Conservation (phyloP, 2,329 filamentous ascomycete genomes). For the Ophidiomyces ophidiicola region DNA sequence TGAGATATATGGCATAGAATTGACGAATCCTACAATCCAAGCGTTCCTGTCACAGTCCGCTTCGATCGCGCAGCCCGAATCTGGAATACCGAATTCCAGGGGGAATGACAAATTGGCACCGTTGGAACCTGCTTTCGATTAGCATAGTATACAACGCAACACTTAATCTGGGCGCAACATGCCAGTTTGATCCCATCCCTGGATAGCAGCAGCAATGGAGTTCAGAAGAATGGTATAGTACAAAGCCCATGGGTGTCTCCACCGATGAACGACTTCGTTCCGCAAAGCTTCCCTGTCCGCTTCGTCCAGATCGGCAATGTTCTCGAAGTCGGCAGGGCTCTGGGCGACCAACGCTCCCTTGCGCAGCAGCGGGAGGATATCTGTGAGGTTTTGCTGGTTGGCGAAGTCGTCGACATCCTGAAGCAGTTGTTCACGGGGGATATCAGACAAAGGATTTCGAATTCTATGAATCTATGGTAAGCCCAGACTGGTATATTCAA, state of each 20-base stretch:
- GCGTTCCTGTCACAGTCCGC: slow-evolving; percentile 31
- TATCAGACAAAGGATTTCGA: slow-evolving; percentile 24
- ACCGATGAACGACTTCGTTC: slow-evolving; percentile 36
- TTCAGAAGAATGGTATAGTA: slow-evolving; percentile 42
- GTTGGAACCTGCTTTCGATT: slow-evolving; percentile 31
- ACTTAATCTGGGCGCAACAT: background rate
- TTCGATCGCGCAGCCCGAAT: slow-evolving; percentile 26
- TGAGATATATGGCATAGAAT: slow-evolving; percentile 42
- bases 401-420: slow-evolving; percentile 33
- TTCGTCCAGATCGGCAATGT: slow-evolving; percentile 48
- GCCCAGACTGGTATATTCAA: too few species aligned
- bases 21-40: slow-evolving; percentile 52
- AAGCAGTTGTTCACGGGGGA: slow-evolving; percentile 23
- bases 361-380: slow-evolving; percentile 36
- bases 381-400: slow-evolving; percentile 46
- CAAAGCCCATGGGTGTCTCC: slow-evolving; percentile 37
- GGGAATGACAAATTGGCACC: slow-evolving; percentile 44
- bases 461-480: slow-evolving; percentile 22
- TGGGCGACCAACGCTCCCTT: slow-evolving; percentile 60
- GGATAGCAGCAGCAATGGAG: slow-evolving; percentile 44
- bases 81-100: slow-evolving; percentile 35
- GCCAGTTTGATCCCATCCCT: slow-evolving; percentile 42
- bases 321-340: slow-evolving; percentile 51
- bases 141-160: too few species aligned
- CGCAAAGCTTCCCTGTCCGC: slow-evolving; percentile 32